A percentile compares a stretch with the other conserved stretches of the same genome.
phyloP scores from a whole-genome alignment of 1,139 yeast species.

The Taphrina populina region DNA sequence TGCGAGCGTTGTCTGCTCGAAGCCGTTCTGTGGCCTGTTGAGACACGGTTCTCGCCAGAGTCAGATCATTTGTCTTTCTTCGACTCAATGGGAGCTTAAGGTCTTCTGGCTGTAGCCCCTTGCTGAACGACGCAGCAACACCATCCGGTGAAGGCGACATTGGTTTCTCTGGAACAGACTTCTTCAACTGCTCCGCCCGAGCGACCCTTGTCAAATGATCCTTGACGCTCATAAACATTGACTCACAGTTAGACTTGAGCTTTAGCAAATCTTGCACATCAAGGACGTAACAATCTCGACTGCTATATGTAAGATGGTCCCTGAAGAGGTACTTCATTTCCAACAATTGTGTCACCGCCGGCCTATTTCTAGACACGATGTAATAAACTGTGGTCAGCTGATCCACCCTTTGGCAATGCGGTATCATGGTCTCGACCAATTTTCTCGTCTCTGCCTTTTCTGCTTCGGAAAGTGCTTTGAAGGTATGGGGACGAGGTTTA shows the following conservation, averaged over 20 bases:
- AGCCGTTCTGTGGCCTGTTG: constrained; percentile 13
- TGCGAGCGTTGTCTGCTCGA: constrained; percentile 13
- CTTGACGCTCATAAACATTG: constrained; percentile 28
- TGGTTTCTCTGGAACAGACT: neutral
- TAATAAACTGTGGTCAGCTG: constrained; percentile 28
- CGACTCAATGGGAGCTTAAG: constrained; percentile 27
- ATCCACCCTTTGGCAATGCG: constrained; percentile 16
- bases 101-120: constrained; percentile 29
- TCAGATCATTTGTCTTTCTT: constrained; percentile 13
- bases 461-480: constrained; percentile 13
- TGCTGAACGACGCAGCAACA: constrained; percentile 25
- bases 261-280: constrained; percentile 21
- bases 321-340: constrained; percentile 33
- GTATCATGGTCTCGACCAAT: constrained; percentile 19
- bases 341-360: constrained; percentile 21
- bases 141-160: constrained; percentile 18
- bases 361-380: constrained; percentile 27
- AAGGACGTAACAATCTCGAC: constrained; percentile 13
- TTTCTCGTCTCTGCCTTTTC: constrained; percentile 22
- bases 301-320: constrained; percentile 14
- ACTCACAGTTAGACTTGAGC: constrained; percentile 21
- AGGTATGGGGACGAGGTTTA: constrained; percentile 8
- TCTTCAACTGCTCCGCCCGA: constrained; percentile 3
- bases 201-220: constrained; percentile 30
- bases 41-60: constrained; percentile 10